Conservation (phyloP, 179 eudicot species). For the Silene noctiflora region DNA sequence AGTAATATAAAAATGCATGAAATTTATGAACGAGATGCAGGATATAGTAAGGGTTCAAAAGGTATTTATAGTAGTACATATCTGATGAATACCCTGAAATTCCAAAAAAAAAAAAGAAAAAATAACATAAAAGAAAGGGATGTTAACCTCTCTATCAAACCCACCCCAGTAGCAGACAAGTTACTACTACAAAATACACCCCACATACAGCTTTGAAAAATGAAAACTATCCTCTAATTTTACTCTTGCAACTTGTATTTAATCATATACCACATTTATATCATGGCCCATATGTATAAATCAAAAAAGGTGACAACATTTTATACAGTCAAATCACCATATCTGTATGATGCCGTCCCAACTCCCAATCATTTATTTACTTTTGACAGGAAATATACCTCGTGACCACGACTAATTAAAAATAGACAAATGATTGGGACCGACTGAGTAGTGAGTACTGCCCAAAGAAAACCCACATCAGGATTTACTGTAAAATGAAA, state of each 20-base stretch:
- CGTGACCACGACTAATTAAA: too few relatives aligned
- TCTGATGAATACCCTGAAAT: slow-evolving; percentile 9
- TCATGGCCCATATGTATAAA: background rate
- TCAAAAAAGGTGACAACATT: background rate
- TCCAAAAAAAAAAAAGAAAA: background rate
- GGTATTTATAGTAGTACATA: slow-evolving; percentile 14
- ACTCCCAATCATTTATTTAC: too few relatives aligned
- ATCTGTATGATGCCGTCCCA: background rate
- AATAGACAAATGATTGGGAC: too few relatives aligned
- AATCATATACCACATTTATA: slow-evolving; percentile 29
- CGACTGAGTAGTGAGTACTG: too few relatives aligned
- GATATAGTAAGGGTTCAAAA: background rate
- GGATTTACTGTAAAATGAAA: background rate
- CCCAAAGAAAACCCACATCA: too few relatives aligned
- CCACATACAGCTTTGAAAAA: slow-evolving; percentile 23
- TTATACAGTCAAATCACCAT: slow-evolving; percentile 20
- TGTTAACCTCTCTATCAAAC: slow-evolving; percentile 21
- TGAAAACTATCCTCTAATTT: slow-evolving; percentile 10
- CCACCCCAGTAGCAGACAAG: slow-evolving; percentile 26
- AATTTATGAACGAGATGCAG: background rate
- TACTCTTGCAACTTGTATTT: slow-evolving; percentile 26
- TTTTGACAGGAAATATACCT: too few relatives aligned
- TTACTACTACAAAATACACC: slow-evolving; percentile 12
- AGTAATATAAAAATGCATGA: slow-evolving; percentile 8
- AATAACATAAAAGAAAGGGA: slow-evolving; percentile 35